These are phyloP conservation scores for Lachnellula subtilissima DNA, from an alignment of 2,329 filamentous ascomycete species.

Conservation along the genomic window DNA sequence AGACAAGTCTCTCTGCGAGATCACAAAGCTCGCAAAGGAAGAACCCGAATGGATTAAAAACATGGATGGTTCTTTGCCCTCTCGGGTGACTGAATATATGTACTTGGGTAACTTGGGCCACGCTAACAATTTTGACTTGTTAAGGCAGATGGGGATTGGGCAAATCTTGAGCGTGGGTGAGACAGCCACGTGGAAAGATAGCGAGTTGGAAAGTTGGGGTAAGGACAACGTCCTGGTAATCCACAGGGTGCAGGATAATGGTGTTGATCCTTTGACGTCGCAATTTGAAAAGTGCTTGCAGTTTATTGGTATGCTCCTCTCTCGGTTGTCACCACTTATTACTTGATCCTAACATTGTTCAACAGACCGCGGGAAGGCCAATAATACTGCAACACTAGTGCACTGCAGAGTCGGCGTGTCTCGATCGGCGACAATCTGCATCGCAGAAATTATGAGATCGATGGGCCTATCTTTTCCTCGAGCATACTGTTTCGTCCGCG, in stretches of 20 bases:
- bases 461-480: conserved; percentile 77
- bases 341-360: conserved; percentile 9
- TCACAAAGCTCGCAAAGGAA: conserved; percentile 47
- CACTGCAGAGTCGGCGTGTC: conserved; percentile 97
- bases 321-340: neutral
- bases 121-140: conserved; percentile 85
- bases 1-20: conserved; percentile 48
- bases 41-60: conserved; percentile 77
- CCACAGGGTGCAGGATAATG: conserved; percentile 90
- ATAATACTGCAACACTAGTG: conserved; percentile 81
- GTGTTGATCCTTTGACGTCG: conserved; percentile 82
- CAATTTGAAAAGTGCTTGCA: conserved; percentile 82
- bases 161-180: conserved; percentile 93
- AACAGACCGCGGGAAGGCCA: conserved; percentile 70
- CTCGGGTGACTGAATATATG: conserved; percentile 85
- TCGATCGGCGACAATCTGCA: conserved; percentile 93
- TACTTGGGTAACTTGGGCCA: conserved; percentile 92
- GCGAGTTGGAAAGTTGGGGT: conserved; percentile 68
- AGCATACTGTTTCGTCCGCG: conserved; percentile 94
- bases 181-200: conserved; percentile 72
- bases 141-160: conserved; percentile 74
- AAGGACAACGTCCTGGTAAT: conserved; percentile 74
- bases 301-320: conserved; percentile 75
- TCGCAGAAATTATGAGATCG: conserved; percentile 93
- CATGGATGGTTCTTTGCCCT: conserved; percentile 87